Evolutionary conservation across 176 grass and related monocot species (phyloP), one percentile per base, ranked within the genome.

Genomic region (Eragrostis curvula): DNA sequence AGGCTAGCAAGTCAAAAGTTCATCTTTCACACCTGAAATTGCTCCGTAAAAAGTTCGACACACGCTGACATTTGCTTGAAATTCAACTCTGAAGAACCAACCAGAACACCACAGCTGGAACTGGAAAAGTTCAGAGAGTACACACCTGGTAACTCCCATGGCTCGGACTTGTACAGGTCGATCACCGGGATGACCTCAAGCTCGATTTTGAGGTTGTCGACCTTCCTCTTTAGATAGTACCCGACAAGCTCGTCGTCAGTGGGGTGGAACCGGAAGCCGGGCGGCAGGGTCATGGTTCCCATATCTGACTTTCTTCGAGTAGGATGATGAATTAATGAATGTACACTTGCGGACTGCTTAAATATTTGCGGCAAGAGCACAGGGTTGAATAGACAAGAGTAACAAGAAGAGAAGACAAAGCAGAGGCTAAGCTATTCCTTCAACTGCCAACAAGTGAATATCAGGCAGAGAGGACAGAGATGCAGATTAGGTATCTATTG

Each of bases 201-300:
- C 47, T 99, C 97, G 13, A 99, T 94, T 55, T 91, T 81, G 69
- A 99, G 83, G n/a, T 79, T 90, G 51, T 96, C 91, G n/a, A 89
- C 89, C 69, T 93, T 96, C 64, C 97, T 80, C 80, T 99, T 99
- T 69, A 99, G 91, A 70, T 99, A 99, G 83, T 99, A 96, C 15
- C 93, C 91, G n/a, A 99, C 88, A 59, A 99, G 48, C 60, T 99
- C 97, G 69, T 96, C 91, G 32, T 99, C 97, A 0, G 93, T 99
- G 3, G 97, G 97, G 80, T 96, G 97, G 87, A 99, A 99, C 16
- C 97, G 93, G 87, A 99, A 99, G 2, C 97, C 97, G 0, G 97
- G 97, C 4, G 97, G 97, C 65, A 99, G 78, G 29, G 71, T 75
- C 75, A 88, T 88, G 36, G 86, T 50, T 1, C 81, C 84, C 91